Base-by-base conservation (phyloP, 1,139 yeast species). In the Williopsis jadinii region DNA sequence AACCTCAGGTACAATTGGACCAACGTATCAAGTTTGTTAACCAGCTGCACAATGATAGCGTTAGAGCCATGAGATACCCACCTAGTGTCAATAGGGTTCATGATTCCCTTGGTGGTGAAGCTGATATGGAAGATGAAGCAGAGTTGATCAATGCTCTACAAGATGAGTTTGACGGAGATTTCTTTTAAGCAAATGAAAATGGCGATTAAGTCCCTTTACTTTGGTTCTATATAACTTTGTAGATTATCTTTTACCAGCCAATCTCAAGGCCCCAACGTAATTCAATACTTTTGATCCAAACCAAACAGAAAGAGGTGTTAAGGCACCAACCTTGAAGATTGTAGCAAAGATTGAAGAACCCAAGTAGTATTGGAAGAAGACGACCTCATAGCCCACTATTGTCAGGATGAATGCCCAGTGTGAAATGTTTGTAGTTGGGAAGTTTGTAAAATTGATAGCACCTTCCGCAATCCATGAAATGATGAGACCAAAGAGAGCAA, bases 61-160 rank as follows among this genome's bases (percentile, higher is more conserved):
- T 92, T 44, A 85, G 87, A 67, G 87, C 95, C 15, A 88, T 94
- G 97, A 78, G 97, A 56, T 94, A 85, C 63, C 95, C 97, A 10
- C 58, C 59, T 39, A 53, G 56, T 44, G 47, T 45, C 27, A 53
- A 53, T 42, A 49, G 51, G 41, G 46, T 45, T 11, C 51, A 51
- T 42, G 64, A 63, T 64, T 68, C 60, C 52, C 56, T 60, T 48
- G 62, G 67, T 35, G 72, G 70, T 35, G 72, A 70, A 45, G 65
- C 75, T 35, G 67, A 73, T 42, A 61, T 75, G 52, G 73, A 71
- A 33, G 80, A 77, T 36, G 74, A 75, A 47, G 78, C 76, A 52
- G 80, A 57, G 38, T 55, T 74, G 72, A 60, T 74, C 70, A 42
- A 77, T 71, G 53, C 73, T 56, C 60, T 73, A 64, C 63, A 74